Conservation (phyloP, 179 eudicot species). For the Actinidia polygama region DNA sequence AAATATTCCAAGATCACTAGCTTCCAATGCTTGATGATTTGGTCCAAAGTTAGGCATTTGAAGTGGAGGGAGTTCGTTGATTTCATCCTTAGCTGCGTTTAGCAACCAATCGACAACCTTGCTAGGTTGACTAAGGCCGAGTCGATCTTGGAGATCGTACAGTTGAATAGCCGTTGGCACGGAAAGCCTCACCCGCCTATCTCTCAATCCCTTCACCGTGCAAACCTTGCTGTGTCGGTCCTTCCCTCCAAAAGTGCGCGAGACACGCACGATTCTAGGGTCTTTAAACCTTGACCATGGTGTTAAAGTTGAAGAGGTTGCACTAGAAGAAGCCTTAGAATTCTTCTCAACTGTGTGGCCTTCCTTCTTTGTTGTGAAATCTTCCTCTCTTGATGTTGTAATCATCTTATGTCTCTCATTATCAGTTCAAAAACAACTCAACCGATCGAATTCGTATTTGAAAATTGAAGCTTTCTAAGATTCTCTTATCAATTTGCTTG, state of each 20-base stretch:
- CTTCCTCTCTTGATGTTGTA: slow-evolving; percentile 46
- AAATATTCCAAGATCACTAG: slow-evolving; percentile 22
- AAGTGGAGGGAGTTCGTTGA: slow-evolving; percentile 88
- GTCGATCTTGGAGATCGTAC: slow-evolving; percentile 89
- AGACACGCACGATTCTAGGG: slow-evolving; percentile 86
- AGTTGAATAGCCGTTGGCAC: slow-evolving; percentile 89
- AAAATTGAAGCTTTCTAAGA: no score
- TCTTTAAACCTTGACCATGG: slow-evolving; percentile 64
- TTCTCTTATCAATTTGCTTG: no score
- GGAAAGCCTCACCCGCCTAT: slow-evolving; percentile 78
- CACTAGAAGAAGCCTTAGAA: slow-evolving; percentile 18
- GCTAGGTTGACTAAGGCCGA: slow-evolving; percentile 83
- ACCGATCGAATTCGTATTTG: neutral
- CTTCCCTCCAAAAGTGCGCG: slow-evolving; percentile 84
- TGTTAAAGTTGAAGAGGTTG: slow-evolving; percentile 38
- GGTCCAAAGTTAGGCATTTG: slow-evolving; percentile 44
- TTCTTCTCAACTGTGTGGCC: slow-evolving; percentile 23
- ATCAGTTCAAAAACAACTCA: slow-evolving; percentile 25
- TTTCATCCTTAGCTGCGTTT: slow-evolving; percentile 65
- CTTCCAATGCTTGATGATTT: slow-evolving; percentile 17
- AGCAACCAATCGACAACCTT: slow-evolving; percentile 90
- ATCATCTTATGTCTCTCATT: slow-evolving; percentile 29
- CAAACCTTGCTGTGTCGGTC: slow-evolving; percentile 88
- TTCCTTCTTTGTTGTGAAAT: slow-evolving; percentile 41
- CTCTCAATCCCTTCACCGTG: slow-evolving; percentile 80